Conservation (phyloP, 495 filamentous ascomycete genomes). For the Hyaloscypha finlandica region DNA sequence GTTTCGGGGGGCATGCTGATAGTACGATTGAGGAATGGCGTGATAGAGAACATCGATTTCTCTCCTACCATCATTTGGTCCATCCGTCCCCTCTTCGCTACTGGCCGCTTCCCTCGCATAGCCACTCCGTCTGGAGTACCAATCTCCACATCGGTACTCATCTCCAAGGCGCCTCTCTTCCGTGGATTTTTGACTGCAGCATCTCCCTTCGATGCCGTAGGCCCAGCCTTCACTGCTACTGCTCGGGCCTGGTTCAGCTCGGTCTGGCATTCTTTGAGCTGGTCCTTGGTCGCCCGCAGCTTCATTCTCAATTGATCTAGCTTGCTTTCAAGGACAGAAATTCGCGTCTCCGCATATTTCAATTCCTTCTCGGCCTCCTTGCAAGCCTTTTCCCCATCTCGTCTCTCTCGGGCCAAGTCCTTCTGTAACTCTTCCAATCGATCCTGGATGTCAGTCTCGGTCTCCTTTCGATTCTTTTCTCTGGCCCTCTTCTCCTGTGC, state of each 20-base stretch:
- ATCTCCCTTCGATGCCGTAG: constrained; percentile 20
- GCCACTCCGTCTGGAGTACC: constrained; percentile 68
- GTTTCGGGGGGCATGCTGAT: constrained; percentile 54
- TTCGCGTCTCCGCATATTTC: constrained; percentile 55
- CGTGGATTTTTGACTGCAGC: constrained; percentile 39
- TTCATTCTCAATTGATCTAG: constrained; percentile 68
- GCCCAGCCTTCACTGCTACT: constrained; percentile 4
- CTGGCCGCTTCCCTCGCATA: constrained; percentile 36
- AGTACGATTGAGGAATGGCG: constrained; percentile 84
- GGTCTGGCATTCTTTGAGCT: constrained; percentile 61
- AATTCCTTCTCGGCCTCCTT: constrained; percentile 29
- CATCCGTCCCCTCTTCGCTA: constrained; percentile 47
- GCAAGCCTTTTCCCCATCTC: constrained; percentile 30
- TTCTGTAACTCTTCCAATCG: constrained; percentile 51
- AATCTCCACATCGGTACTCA: constrained; percentile 52
- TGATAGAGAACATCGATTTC: constrained; percentile 90
- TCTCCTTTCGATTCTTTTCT: constrained; percentile 28
- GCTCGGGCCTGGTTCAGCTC: constrained; percentile 43
- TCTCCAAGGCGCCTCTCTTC: constrained; percentile 49
- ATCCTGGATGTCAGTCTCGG: constrained; percentile 45
- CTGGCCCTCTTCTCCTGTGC: constrained; percentile 49
- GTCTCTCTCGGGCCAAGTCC: constrained; percentile 54
- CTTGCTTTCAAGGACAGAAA: constrained; percentile 62
- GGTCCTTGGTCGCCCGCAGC: constrained; percentile 63
- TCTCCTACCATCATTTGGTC: constrained; percentile 66